Base-by-base conservation (phyloP, 2,329 filamentous ascomycete genomes). In the Knufia petricola region DNA sequence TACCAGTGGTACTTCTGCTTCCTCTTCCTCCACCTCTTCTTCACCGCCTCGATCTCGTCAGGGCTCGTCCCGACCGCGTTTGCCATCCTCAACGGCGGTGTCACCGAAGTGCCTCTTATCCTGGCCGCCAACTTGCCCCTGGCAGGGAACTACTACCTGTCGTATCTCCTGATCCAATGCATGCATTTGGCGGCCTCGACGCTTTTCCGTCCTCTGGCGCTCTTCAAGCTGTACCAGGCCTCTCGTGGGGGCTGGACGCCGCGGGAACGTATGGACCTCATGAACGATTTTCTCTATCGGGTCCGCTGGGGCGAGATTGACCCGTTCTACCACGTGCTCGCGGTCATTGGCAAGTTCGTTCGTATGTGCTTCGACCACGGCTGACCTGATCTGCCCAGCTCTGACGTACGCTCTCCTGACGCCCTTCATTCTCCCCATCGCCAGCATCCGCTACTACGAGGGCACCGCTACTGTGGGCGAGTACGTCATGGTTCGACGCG, bases 381-480 rank as follows among this genome's bases (percentile, higher is more conserved):
- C 26, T 28, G 26, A 28, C 12, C 26, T 28, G 26, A 28, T 6
- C 6, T 12, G 26, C 6, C 26, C n/a, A 28, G 26, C 12, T 6
- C 26, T 28, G 6, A 28, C 26, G 12, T 28, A 28, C 26, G 6
- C 26, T 28, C 26, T 28, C 6, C 26, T 28, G 26, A 28, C 26
- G 6, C 26, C 26, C 26, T 28, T 28, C 26, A 28, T 28, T 28
- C 26, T 28, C 6, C 26, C 12, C 6, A 28, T 28, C 26, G 26
- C n/a, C n/a, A n/a, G n/a, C n/a, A n/a, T n/a, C n/a, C n/a, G 73
- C 68, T 85, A 78, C 60, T 86, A 86, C 62, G 65, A 64, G 47
- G 82, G 82, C 1, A 69, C 74, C 55, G 82, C 81, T 12, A 80
- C 74, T 7, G 57, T 70, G 1, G 81, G 19, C n/a, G 82, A 87